A percentile compares a stretch with the other conserved stretches of the same genome.
phyloP scores from a whole-genome alignment of 2,329 filamentous ascomycete genomes.

The Penicillium sp. region DNA sequence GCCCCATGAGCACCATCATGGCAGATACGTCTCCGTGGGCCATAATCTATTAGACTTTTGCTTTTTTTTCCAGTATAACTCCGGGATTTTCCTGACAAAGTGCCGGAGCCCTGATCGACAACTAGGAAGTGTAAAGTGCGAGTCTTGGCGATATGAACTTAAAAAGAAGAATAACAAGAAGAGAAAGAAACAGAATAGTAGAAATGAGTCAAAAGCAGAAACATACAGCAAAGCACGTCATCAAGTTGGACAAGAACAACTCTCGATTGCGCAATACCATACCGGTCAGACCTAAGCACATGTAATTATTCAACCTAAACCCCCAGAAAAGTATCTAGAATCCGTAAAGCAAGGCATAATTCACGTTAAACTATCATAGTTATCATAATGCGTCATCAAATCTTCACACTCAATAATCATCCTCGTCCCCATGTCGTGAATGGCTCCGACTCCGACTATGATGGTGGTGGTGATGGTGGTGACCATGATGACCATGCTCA shows the following conservation, averaged over 20 bases:
- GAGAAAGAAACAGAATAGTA: background rate
- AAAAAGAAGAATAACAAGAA: background rate
- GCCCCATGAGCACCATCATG: no score
- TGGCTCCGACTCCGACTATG: slow-evolving; percentile 20
- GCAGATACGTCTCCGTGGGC: no score
- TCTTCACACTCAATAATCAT: slow-evolving; percentile 1
- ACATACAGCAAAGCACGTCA: background rate
- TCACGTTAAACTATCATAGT: background rate
- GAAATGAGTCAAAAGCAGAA: background rate
- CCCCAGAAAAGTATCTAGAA: background rate
- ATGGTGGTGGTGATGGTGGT: slow-evolving; percentile 23
- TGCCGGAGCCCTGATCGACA: background rate
- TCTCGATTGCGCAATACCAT: background rate
- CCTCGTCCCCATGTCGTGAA: slow-evolving; percentile 14
- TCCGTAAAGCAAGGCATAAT: background rate
- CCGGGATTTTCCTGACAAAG: background rate
- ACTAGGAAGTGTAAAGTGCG: no score
- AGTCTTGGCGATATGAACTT: background rate
- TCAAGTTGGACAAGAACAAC: background rate
- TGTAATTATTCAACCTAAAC: background rate
- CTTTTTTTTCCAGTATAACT: background rate
- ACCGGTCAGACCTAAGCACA: background rate
- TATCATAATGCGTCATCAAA: background rate
- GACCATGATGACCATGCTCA: slow-evolving; percentile 15
- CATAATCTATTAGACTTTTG: background rate